Evolutionary conservation across 768 basidiomycete species (phyloP), one percentile per base, ranked within the genome.

Genomic region (Suillus decipiens): DNA sequence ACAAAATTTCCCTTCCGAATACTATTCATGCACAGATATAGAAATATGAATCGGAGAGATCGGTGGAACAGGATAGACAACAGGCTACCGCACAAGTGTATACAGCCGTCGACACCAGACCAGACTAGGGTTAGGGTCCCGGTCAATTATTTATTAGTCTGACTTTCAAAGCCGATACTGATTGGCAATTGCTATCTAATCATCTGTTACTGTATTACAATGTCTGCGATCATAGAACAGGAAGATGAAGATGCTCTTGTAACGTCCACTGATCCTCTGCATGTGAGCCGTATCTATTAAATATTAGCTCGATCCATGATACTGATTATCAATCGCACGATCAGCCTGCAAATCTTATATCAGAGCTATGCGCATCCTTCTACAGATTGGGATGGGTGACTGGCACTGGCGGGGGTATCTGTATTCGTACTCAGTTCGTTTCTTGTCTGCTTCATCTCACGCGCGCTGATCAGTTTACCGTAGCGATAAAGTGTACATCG

Each of bases 331-430:
- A 57, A 39, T 39, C 11, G 6, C 28, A 41, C 7, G 22, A 3
- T 50, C 79, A 96, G 88, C 93, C 94, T 22, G 94, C 94, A n/a
- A 95, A 93, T 74, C 82, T 95, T 65, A 95, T 95, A 60, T 90
- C 90, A 37, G 90, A 92, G 70, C 82, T 96, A 1, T 96, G 94
- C 73, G 80, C 85, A 50, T 84, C 86, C 7, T 95, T 96, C 75
- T 95, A 95, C 83, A 83, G 65, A 76, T 83, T 95, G 24, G 94
- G 94, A 15, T 95, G 94, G 94, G 94, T 95, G 1, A 95, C 93
- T 3, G 93, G 94, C 17, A 95, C 94, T 2, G 93, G 93, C 7
- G 87, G 87, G 31, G 91, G 91, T 1, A 92, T 92, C 64, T 87
- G 85, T 64, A 93, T 93, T 64, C 84, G 90, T 22, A 73, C 80